Evolutionary conservation across 75 land plant species (phyloP).

Genomic region (Chamaecyparis obtusa): DNA sequence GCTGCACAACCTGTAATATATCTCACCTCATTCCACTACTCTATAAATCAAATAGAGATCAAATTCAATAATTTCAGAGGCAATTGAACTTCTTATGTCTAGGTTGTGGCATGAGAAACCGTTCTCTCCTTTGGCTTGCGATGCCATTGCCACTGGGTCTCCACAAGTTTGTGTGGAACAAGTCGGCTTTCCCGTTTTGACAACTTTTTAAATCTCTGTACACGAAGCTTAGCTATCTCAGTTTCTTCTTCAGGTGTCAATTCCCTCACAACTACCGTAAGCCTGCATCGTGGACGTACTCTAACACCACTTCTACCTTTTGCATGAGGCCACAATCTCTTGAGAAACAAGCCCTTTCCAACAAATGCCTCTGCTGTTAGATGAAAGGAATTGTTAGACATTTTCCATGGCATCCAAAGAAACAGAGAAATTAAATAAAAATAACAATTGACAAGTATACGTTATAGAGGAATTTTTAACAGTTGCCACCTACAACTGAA

Average conservation of each 20-base stretch:
- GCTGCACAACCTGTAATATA: not conserved
- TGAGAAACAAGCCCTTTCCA: constrained; percentile 81
- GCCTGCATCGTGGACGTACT: constrained; percentile 71
- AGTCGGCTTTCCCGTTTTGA: constrained; percentile 57
- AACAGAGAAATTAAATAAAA: not conserved
- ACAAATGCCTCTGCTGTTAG: constrained; percentile 93
- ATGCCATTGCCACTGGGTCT: constrained; percentile 62
- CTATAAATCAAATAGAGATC: not conserved
- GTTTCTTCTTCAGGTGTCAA: constrained; percentile 84
- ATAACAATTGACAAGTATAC: not conserved
- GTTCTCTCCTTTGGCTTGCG: constrained; percentile 37
- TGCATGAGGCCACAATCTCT: constrained; percentile 67
- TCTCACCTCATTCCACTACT: not conserved
- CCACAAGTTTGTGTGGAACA: constrained; percentile 81
- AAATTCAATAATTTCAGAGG: not conserved
- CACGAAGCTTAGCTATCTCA: constrained; percentile 71
- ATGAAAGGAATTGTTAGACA: not conserved
- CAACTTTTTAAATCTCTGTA: constrained; percentile 56
- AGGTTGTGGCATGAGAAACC: not conserved
- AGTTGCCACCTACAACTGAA: not conserved
- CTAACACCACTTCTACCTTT: constrained; percentile 75
- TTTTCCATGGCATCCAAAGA: not conserved
- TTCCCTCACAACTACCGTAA: constrained; percentile 90
- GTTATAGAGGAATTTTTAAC: not conserved
- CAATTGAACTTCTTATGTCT: not conserved